Base-by-base conservation (phyloP, 768 basidiomycete species). In the Kwoniella botswanensis region DNA sequence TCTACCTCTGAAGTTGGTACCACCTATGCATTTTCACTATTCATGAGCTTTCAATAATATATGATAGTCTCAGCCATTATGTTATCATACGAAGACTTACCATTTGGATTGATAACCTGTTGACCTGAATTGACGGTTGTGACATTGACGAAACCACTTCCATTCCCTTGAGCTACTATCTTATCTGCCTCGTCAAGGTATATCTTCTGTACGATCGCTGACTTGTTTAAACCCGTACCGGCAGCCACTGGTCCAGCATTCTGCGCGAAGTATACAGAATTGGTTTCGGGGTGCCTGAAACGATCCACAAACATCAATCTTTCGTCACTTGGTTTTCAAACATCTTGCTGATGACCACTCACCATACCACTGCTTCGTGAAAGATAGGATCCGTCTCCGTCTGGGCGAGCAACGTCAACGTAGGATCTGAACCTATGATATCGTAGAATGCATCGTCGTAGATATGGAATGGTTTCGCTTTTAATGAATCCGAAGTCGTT, bases 241-340 rank as follows among this genome's bases (percentile, higher is more conserved):
- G 90, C 90, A 2, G 90, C 85, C 26, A 87, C 64, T 1, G 90
- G 90, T 7, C 91, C 91, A 66, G 87, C 88, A 69, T 89, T 91
- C 82, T 89, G 90, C 4, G 87, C 86, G 75, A 93, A 93, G 84
- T 89, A 90, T 1, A 93, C 85, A 72, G 90, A 88, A 74, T 92
- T 87, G 21, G 89, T 90, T n/a, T 85, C 86, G 6, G 88, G 83
- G 42, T 88, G 84, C 81, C 89, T 76, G 26, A 12, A 17, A 10
- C 7, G 46, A 15, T 56, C 2, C 26, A 29, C 35, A 35, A 35
- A 35, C 35, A 35, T 18, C 12, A 18, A 21, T 10, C n/a, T 13
- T 11, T 35, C 18, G 17, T 41, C 52, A 63, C 17, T 13, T 50
- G 12, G 0, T 50, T 13, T 4, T 50, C 1, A 15, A 18, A 10